phyloP scores from a whole-genome alignment of 495 filamentous ascomycete species.

The Evansstolkia leycettana region DNA sequence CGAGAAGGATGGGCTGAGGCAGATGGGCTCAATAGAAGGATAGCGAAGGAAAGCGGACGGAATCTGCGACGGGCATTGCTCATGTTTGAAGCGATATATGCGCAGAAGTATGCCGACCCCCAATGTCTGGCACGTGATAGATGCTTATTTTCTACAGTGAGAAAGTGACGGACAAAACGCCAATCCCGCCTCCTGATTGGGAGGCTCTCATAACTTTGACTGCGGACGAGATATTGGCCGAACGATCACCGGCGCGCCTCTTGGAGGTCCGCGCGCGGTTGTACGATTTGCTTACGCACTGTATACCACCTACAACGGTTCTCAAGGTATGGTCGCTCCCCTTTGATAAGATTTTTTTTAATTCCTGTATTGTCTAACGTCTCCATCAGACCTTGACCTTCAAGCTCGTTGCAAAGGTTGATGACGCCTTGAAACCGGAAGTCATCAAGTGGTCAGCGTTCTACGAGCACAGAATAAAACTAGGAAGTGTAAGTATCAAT shows the following conservation, averaged over 20 bases:
- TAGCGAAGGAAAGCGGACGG: constrained; percentile 83
- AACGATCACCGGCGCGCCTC: constrained; percentile 78
- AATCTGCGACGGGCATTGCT: constrained; percentile 82
- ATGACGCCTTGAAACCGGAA: constrained; percentile 79
- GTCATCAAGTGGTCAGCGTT: constrained; percentile 94
- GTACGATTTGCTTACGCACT: constrained; percentile 92
- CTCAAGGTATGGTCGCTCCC: constrained; percentile 49
- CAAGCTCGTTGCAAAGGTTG: constrained; percentile 74
- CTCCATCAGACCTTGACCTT: constrained; percentile 63
- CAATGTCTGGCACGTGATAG: constrained; percentile 6
- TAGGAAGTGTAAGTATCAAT: constrained; percentile 49
- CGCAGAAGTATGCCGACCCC: constrained; percentile 84
- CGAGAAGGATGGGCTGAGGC: constrained; percentile 65
- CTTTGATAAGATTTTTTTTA: neutral
- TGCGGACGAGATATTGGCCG: constrained; percentile 80
- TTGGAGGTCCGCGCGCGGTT: constrained; percentile 80
- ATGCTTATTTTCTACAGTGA: constrained; percentile 44
- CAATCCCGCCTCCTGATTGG: constrained; percentile 92
- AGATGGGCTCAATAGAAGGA: constrained; percentile 60
- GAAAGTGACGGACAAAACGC: constrained; percentile 74
- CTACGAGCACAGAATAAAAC: constrained; percentile 85
- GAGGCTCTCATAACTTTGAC: constrained; percentile 79
- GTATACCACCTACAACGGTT: constrained; percentile 87
- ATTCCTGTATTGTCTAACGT: constrained; percentile 1
- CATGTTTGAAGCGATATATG: constrained; percentile 94